phyloP scores from a whole-genome alignment of 257 asterid genomes.

The Henckelia pumila region DNA sequence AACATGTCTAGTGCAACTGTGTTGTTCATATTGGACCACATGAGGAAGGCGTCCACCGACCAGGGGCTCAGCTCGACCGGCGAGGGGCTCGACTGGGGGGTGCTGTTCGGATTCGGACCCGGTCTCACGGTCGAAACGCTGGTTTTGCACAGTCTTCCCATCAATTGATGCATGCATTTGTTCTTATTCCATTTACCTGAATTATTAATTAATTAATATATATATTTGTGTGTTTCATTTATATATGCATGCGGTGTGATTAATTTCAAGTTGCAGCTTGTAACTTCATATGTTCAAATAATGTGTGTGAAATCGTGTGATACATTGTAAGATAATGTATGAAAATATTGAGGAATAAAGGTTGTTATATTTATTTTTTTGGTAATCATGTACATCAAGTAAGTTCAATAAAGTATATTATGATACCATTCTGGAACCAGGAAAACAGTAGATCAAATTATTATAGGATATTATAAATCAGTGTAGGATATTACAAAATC shows the following conservation, averaged over 20 bases:
- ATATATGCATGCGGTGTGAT: neutral
- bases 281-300: neutral
- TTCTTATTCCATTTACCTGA: neutral
- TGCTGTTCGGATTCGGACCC: neutral
- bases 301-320: neutral
- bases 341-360: no score
- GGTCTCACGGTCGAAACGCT: neutral
- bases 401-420: no score
- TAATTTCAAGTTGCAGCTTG: neutral
- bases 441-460: no score
- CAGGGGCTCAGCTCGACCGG: neutral
- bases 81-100: slow-evolving; percentile 2
- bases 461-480: no score
- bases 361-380: no score
- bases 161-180: neutral
- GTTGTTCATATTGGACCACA: neutral
- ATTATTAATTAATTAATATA: no score
- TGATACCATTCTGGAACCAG: no score
- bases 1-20: neutral
- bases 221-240: no score
- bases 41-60: neutral
- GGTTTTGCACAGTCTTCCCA: neutral
- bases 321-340: no score
- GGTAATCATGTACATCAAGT: no score
- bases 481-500: no score